phyloP scores from a whole-genome alignment of 371 early-diverging fungal species.

The Rhizopus arrhizus region DNA sequence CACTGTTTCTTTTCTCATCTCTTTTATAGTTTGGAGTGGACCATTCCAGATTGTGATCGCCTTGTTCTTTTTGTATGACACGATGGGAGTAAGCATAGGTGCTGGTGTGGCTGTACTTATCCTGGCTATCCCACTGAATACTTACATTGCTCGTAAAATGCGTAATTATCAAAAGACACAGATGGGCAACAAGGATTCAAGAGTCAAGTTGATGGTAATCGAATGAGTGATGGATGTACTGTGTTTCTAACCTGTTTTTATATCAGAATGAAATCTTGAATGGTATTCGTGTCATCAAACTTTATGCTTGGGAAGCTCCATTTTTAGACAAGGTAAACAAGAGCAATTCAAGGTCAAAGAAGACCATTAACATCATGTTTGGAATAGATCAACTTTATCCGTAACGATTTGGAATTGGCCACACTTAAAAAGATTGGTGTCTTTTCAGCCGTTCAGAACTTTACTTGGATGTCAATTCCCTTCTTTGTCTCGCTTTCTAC shows the following conservation, averaged over 20 bases:
- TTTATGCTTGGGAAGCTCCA: slow-evolving; percentile 78
- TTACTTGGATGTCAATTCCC: slow-evolving; percentile 79
- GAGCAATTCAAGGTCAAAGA: not conserved
- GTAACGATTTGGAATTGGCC: slow-evolving; percentile 76
- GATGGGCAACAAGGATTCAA: slow-evolving; percentile 89
- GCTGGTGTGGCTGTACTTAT: slow-evolving; percentile 89
- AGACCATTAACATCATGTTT: slow-evolving; percentile 2
- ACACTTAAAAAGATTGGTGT: slow-evolving; percentile 78
- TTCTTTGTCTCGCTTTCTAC: slow-evolving; percentile 86
- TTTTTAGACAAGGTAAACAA: slow-evolving; percentile 55
- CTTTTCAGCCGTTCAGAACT: slow-evolving; percentile 63
- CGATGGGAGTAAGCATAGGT: slow-evolving; percentile 84
- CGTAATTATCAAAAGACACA: slow-evolving; percentile 78
- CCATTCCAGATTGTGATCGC: slow-evolving; percentile 89
- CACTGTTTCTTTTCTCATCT: too few species aligned
- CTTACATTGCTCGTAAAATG: slow-evolving; percentile 62
- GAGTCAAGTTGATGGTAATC: slow-evolving; percentile 80
- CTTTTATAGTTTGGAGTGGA: slow-evolving; percentile 75
- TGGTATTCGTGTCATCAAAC: slow-evolving; percentile 92
- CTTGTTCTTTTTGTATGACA: slow-evolving; percentile 76
- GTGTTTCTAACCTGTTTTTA: not conserved
- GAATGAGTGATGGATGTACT: slow-evolving; percentile 6
- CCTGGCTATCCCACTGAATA: slow-evolving; percentile 75
- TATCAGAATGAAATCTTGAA: slow-evolving; percentile 80
- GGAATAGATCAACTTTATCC: slow-evolving; percentile 65